phyloP scores from a whole-genome alignment of 305 asterid genomes.

The Ruellia speciosa region DNA sequence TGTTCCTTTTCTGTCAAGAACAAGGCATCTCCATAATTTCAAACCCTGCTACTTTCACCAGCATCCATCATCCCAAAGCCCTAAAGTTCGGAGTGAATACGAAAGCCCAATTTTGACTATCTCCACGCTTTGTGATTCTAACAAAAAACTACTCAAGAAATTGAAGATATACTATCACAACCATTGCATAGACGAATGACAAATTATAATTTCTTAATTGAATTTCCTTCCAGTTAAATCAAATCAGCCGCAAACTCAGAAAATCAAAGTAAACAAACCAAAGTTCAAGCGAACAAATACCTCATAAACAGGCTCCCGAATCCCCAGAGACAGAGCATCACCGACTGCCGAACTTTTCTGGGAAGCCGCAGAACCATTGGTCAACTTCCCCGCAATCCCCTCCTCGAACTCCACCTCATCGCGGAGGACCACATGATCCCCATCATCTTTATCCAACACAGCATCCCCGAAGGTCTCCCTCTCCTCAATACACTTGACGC shows the following conservation, averaged over 20 bases:
- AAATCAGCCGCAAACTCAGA: not conserved
- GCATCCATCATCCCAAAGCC: too few relatives aligned
- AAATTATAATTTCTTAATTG: too few relatives aligned
- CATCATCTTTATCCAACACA: conserved; percentile 28
- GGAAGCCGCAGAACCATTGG: conserved; percentile 38
- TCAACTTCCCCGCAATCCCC: conserved; percentile 29
- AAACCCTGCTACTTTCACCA: too few relatives aligned
- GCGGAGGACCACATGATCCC: conserved; percentile 29
- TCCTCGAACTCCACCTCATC: conserved; percentile 27
- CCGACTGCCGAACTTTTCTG: conserved; percentile 36
- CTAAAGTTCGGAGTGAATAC: too few relatives aligned
- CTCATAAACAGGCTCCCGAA: conserved; percentile 90
- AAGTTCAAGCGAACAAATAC: conserved; percentile 25
- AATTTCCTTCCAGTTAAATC: too few relatives aligned
- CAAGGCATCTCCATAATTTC: too few relatives aligned
- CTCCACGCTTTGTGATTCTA: not conserved
- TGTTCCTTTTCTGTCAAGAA: too few relatives aligned
- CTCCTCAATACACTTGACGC: conserved; percentile 39
- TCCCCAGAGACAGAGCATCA: conserved; percentile 68
- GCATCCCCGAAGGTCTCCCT: conserved; percentile 28
- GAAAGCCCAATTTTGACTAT: too few relatives aligned
- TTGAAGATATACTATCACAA: too few relatives aligned
- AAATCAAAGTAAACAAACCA: not conserved
- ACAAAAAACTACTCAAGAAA: too few relatives aligned
- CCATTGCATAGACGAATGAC: too few relatives aligned